Percentiles rank a stretch among this genome's conserved stretches.
These are phyloP conservation scores for Fusarium brachygibbosum DNA, from an alignment of 2,329 filamentous ascomycete species.

Conservation along the genomic window DNA sequence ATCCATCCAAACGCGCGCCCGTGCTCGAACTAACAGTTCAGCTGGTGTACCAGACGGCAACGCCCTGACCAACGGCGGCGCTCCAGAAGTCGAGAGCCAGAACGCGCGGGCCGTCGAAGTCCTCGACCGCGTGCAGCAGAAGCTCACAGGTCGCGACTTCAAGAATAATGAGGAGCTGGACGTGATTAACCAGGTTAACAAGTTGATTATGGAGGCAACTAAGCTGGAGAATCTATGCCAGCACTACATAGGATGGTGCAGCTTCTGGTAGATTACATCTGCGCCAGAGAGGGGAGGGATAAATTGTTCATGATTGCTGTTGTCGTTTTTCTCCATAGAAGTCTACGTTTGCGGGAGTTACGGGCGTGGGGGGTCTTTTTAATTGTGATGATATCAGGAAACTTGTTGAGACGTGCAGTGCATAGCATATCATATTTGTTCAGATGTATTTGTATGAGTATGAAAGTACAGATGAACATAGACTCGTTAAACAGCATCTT, in stretches of 20 bases:
- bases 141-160: conserved; percentile 94
- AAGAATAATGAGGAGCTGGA: conserved; percentile 86
- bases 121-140: conserved; percentile 91
- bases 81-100: conserved; percentile 79
- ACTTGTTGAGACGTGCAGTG: background rate
- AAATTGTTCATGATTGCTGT: background rate
- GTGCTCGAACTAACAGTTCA: conserved; percentile 73
- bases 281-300: background rate
- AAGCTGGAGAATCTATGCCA: conserved; percentile 98
- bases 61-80: conserved; percentile 54
- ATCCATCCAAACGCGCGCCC: conserved; percentile 62
- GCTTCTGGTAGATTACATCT: conserved; percentile 81
- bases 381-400: background rate
- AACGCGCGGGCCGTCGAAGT: conserved; percentile 95
- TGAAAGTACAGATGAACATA: background rate
- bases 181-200: conserved; percentile 90
- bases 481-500: no score
- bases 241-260: conserved; percentile 99
- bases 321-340: background rate
- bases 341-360: background rate
- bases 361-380: background rate
- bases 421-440: background rate
- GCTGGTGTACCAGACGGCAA: conserved; percentile 54
- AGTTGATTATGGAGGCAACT: conserved; percentile 93
- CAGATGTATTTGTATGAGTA: background rate